Evolutionary conservation across 768 basidiomycete species (phyloP).

Genomic region (Trametes cinnabarina): DNA sequence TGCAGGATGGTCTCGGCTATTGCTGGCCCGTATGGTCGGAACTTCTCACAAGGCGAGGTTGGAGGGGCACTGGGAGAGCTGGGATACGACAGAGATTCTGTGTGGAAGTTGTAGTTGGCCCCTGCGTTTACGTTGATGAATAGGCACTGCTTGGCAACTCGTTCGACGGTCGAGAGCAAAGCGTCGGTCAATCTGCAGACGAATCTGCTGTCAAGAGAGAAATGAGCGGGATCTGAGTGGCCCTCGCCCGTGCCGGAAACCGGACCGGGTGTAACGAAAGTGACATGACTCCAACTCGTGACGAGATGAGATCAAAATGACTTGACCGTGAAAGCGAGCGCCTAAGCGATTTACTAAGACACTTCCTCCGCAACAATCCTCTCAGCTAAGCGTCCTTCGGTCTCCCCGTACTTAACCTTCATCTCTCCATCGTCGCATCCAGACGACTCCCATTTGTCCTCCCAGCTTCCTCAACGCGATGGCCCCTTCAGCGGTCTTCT

Average conservation of each 20-base stretch:
- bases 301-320: constrained; percentile 20
- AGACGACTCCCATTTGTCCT: not conserved
- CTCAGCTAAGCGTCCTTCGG: constrained; percentile 10
- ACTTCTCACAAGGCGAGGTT: constrained; percentile 70
- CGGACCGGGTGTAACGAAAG: constrained; percentile 6
- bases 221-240: constrained; percentile 17
- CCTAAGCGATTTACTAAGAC: constrained; percentile 15
- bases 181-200: not conserved
- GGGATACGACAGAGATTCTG: constrained; percentile 60
- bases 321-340: constrained; percentile 14
- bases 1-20: constrained; percentile 72
- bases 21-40: constrained; percentile 73
- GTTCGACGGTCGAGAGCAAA: not conserved
- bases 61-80: constrained; percentile 65
- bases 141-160: not conserved
- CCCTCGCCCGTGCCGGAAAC: not conserved
- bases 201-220: not conserved
- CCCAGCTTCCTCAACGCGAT: constrained; percentile 34
- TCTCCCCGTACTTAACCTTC: not conserved
- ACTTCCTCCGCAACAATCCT: not conserved
- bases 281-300: constrained; percentile 15
- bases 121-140: not conserved
- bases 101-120: constrained; percentile 59
- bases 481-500: constrained; percentile 60
- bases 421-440: not conserved